Conservation (phyloP, 176 grass and related monocot genomes). For the Chrysopogon serrulatus region DNA sequence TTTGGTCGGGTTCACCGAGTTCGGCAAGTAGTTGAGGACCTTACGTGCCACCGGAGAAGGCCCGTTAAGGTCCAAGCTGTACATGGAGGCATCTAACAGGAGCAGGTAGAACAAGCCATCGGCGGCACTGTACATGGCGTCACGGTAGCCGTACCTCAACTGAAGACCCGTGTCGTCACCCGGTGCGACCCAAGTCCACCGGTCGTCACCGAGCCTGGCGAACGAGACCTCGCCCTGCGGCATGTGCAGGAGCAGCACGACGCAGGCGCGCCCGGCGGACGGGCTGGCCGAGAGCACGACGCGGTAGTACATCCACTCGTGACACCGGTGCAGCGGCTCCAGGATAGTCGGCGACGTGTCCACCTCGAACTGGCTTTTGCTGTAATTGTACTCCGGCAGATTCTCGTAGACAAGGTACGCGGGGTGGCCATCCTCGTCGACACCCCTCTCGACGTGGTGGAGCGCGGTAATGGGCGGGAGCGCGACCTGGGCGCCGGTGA, state of each 20-base stretch:
- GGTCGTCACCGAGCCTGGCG: conserved; percentile 10
- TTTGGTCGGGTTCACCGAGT: rapidly evolving
- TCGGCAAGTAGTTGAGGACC: background rate
- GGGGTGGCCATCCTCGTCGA: background rate
- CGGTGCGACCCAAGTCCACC: background rate
- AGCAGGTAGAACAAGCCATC: background rate
- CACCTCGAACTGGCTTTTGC: background rate
- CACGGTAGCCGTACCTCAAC: background rate
- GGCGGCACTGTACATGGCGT: background rate
- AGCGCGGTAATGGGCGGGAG: conserved; percentile 4
- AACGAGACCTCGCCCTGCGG: background rate
- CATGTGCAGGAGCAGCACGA: background rate
- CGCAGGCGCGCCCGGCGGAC: background rate
- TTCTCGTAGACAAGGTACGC: background rate
- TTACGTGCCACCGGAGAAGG: background rate
- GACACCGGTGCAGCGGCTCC: rapidly evolving
- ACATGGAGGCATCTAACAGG: background rate
- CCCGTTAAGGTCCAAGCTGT: background rate
- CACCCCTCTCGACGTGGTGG: background rate
- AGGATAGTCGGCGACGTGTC: background rate
- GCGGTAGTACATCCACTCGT: background rate
- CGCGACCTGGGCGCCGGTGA: background rate
- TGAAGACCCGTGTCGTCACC: background rate
- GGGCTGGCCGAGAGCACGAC: conserved; percentile 1
- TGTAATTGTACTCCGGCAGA: rapidly evolving